These are phyloP conservation scores for Diaporthe sp. DNA, from an alignment of 2,329 filamentous ascomycete genomes.

Conservation along the genomic window DNA sequence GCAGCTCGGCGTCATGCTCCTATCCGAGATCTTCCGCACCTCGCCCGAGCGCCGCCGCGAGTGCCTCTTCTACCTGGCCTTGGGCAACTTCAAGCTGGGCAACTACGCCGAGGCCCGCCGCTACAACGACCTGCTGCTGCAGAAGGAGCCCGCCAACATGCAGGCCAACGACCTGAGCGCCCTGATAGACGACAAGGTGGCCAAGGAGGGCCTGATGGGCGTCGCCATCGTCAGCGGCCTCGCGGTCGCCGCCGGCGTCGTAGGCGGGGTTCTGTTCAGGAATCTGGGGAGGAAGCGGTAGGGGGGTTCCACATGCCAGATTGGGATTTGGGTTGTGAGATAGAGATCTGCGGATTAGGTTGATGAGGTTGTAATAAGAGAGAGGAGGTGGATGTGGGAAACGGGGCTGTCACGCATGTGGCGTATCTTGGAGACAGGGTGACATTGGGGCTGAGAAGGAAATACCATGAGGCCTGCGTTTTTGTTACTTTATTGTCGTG, in stretches of 20 bases:
- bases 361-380: background rate
- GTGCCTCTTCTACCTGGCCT: constrained; percentile 97
- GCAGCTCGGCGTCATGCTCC: constrained; percentile 92
- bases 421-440: background rate
- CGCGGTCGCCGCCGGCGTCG: constrained; percentile 91
- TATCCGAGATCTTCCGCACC: constrained; percentile 96
- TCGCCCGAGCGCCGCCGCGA: constrained; percentile 94
- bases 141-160: constrained; percentile 91
- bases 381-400: background rate
- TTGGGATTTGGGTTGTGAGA: background rate
- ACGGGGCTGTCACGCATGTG: background rate
- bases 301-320: too few species aligned
- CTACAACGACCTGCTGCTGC: constrained; percentile 93
- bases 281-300: constrained; percentile 76
- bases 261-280: constrained; percentile 88
- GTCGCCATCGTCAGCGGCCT: constrained; percentile 96
- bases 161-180: constrained; percentile 89
- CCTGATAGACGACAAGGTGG: constrained; percentile 95
- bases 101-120: constrained; percentile 95
- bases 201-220: constrained; percentile 92
- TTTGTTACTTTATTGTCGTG: background rate
- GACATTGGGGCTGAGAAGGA: background rate
- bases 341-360: background rate
- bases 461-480: constrained; percentile 12
- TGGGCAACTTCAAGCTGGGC: constrained; percentile 98